Base-by-base conservation (phyloP, 371 early-diverging fungal species). In the Mucor racemosus region DNA sequence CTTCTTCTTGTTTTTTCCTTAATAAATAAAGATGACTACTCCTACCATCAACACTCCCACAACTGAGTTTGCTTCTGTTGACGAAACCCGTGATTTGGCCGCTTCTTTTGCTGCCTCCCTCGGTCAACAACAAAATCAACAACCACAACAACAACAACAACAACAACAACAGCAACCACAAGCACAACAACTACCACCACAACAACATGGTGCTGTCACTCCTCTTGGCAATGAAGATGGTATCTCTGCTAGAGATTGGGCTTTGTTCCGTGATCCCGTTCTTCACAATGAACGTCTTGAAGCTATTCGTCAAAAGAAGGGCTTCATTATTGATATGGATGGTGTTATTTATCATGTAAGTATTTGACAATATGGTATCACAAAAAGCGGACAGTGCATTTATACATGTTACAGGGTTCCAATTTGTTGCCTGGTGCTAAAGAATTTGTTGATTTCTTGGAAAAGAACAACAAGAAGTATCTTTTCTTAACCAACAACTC, bases 401-500 rank as follows among this genome's bases (percentile, higher is more conserved):
- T 42, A 56, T 21, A 50, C 14, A n/a, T 63, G 50, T 33, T n/a
- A 58, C 76, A 86, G 84, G 86, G 86, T 55, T 81, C 77, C 61
- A 79, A 81, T 42, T 76, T 83, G 19, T 73, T 83, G 53, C 80
- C 84, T 64, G 88, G 88, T 65, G 90, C 84, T n/a, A 86, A 86
- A 65, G 90, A 89, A 66, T 82, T 90, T 68, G 87, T 90, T 39
- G 78, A 74, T n/a, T 90, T 87, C 77, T 77, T 88, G 67, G 69
- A 81, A 60, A 66, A 65, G 54, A 80, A 88, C 61, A 81, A 86
- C 71, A 90, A 90, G 72, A 76, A 85, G 64, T 90, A 81, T 68
- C 78, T 90, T 21, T 90, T 90, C 77, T 75, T 88, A 77, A 90
- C 90, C 44, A 90, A 90, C 80, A 90, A 90, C 73, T 86, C 87